Conservation (phyloP, 2,329 filamentous ascomycete genomes). For the Fusarium falciforme region DNA sequence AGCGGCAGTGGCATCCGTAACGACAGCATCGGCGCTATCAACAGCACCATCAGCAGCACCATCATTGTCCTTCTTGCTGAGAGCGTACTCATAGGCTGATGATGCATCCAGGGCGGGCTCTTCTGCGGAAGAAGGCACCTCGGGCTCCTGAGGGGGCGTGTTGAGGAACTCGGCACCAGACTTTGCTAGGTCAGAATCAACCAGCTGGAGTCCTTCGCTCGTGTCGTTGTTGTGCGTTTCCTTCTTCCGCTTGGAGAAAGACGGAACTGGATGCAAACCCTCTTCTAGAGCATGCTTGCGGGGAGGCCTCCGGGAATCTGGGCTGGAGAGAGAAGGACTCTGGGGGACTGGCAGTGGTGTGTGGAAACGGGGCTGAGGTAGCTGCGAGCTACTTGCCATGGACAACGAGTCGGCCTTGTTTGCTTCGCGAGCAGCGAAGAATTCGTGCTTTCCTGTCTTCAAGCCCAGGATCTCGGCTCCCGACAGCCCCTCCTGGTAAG, state of each 20-base stretch:
- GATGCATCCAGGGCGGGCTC: conserved; percentile 40
- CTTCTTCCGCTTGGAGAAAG: neutral
- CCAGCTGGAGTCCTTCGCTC: neutral
- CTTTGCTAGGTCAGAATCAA: conserved; percentile 36
- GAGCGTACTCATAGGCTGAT: conserved; percentile 47
- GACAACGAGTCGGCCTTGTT: conserved; percentile 44
- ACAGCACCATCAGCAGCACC: neutral
- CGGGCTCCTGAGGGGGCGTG: conserved; percentile 17
- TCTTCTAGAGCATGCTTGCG: neutral
- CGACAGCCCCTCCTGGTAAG: neutral
- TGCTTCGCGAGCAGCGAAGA: conserved; percentile 53
- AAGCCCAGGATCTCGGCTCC: conserved; percentile 48
- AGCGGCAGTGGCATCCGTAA: neutral
- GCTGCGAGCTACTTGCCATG: neutral
- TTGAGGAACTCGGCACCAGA: conserved; percentile 51
- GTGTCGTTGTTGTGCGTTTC: neutral
- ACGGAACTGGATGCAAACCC: neutral
- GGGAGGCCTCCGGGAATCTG: neutral
- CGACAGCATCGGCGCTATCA: neutral
- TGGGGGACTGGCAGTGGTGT: neutral
- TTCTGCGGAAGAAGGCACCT: neutral
- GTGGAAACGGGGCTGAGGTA: neutral
- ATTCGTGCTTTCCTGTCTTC: conserved; percentile 53
- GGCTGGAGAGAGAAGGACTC: neutral
- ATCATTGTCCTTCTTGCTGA: conserved; percentile 39